phyloP scores from a whole-genome alignment of 1,139 yeast genomes.

The Pichia sp. region DNA sequence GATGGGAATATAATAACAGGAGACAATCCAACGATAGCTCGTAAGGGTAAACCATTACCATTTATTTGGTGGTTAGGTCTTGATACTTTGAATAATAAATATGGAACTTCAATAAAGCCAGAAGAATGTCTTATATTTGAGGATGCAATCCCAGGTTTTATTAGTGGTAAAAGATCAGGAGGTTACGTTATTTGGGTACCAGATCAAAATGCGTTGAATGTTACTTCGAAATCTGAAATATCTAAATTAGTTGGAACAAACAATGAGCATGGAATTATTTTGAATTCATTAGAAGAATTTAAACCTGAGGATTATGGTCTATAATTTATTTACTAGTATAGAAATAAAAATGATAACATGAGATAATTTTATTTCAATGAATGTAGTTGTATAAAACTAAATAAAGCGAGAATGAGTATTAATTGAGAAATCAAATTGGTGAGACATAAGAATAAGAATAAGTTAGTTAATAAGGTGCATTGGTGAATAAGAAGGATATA shows the following conservation, averaged over 20 bases:
- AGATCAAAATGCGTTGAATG: conserved; percentile 46
- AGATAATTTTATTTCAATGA: neutral
- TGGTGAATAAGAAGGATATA: conserved; percentile 80
- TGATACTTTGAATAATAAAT: conserved; percentile 23
- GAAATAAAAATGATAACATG: neutral
- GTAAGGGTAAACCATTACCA: conserved; percentile 89
- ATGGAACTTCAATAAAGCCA: conserved; percentile 43
- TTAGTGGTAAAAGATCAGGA: conserved; percentile 79
- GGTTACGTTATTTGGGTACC: conserved; percentile 91
- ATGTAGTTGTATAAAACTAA: neutral
- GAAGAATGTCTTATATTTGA: conserved; percentile 86
- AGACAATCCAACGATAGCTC: conserved; percentile 73
- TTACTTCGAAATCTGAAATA: conserved; percentile 34
- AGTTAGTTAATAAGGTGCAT: conserved; percentile 46
- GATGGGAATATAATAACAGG: conserved; percentile 72
- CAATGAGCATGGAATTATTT: conserved; percentile 45
- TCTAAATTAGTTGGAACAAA: conserved; percentile 34
- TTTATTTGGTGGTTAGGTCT: conserved; percentile 87
- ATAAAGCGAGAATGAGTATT: neutral
- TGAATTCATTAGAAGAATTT: conserved; percentile 47
- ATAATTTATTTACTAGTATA: conserved; percentile 1
- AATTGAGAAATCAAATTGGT: neutral
- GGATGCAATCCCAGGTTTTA: conserved; percentile 88
- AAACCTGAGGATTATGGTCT: conserved; percentile 44
- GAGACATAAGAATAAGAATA: too few species aligned